Percentiles rank a stretch among this genome's conserved stretches.
Evolutionary conservation across 257 asterid species (phyloP).

Genomic region (Solanum habrochaites): DNA sequence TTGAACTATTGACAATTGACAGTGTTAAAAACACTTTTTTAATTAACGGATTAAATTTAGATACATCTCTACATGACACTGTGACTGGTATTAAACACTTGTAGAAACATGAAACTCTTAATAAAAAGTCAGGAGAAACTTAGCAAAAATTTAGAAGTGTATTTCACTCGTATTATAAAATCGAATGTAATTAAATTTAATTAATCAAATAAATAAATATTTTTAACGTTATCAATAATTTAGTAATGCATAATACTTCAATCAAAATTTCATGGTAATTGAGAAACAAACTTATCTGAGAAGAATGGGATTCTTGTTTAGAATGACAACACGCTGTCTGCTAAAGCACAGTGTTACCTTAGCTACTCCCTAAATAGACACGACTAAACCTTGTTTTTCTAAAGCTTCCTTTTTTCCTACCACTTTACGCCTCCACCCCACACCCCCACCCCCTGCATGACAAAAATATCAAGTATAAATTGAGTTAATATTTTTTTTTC

Average conservation of each 20-base stretch:
- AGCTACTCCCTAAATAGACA: not conserved
- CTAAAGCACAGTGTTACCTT: not conserved
- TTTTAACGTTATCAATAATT: too few relatives aligned
- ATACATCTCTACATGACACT: too few relatives aligned
- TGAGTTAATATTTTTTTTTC: too few relatives aligned
- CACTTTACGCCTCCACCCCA: not conserved
- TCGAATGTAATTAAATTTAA: rapidly evolving
- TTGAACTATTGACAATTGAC: too few relatives aligned
- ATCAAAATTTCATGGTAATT: not conserved
- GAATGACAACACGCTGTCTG: slow-evolving; percentile 36
- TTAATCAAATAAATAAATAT: rapidly evolving
- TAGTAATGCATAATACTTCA: not conserved
- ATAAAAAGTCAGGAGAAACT: too few relatives aligned
- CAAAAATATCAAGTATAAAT: not conserved
- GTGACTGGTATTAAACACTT: too few relatives aligned
- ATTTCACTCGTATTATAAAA: not conserved
- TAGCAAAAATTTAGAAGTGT: too few relatives aligned
- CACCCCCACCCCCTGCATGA: not conserved
- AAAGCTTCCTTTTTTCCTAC: not conserved
- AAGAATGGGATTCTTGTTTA: slow-evolving; percentile 6
- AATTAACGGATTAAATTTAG: too few relatives aligned
- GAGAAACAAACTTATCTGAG: not conserved
- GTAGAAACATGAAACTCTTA: too few relatives aligned
- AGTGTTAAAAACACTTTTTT: too few relatives aligned
- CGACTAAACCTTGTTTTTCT: not conserved